Conservation (phyloP, 768 basidiomycete species). For the Tricholoma bakamatsutake region DNA sequence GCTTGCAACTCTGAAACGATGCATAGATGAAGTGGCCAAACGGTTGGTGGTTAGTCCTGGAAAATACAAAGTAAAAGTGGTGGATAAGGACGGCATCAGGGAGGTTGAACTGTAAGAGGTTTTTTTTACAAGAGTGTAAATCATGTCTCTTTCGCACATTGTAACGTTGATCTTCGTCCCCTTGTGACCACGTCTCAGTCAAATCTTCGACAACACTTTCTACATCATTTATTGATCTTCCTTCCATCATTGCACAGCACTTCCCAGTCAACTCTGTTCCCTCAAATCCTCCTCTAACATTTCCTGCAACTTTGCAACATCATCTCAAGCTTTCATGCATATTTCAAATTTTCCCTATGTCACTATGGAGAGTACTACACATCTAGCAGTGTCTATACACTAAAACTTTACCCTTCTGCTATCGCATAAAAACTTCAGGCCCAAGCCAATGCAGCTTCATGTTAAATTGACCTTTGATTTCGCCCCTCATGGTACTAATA, state of each 20-base stretch:
- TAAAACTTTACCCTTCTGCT: too few species aligned
- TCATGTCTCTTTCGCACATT: too few species aligned
- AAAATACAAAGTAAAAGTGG: constrained; percentile 83
- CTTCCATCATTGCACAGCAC: constrained; percentile 37
- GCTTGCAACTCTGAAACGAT: constrained; percentile 74
- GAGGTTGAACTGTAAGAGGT: constrained; percentile 60
- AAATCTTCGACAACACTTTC: neutral
- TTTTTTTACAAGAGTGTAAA: neutral
- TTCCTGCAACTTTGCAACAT: constrained; percentile 38
- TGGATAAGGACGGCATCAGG: constrained; percentile 87
- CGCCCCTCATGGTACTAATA: too few species aligned
- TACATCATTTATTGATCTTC: constrained; percentile 20
- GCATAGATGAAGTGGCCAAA: constrained; percentile 84
- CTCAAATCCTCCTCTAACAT: constrained; percentile 30
- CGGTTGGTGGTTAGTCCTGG: constrained; percentile 75
- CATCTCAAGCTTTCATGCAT: too few species aligned
- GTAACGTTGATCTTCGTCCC: too few species aligned
- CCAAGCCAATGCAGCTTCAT: too few species aligned
- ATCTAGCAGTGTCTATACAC: too few species aligned
- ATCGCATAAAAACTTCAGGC: too few species aligned
- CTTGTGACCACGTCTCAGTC: neutral
- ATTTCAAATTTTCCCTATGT: too few species aligned
- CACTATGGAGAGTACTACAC: too few species aligned
- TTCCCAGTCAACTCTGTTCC: constrained; percentile 24
- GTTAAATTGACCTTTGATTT: too few species aligned